phyloP scores from a whole-genome alignment of 768 basidiomycete species.

The Trametes cubensis region DNA sequence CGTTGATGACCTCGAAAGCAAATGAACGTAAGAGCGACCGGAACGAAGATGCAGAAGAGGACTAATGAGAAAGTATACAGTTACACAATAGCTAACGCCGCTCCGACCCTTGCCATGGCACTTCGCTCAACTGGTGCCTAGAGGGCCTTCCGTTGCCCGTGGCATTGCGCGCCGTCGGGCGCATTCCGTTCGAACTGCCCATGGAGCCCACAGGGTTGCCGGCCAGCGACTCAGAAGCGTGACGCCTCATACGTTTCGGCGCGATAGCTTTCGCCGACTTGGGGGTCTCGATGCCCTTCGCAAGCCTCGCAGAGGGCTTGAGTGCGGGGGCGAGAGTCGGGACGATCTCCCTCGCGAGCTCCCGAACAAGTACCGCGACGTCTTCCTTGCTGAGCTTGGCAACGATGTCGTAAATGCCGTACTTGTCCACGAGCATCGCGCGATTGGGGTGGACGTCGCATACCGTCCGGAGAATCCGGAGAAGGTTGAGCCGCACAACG shows the following conservation, averaged over 20 bases:
- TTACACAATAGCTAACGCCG: conserved; percentile 18
- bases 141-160: conserved; percentile 43
- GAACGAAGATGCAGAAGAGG: not conserved
- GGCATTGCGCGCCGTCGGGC: conserved; percentile 34
- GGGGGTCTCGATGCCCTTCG: conserved; percentile 41
- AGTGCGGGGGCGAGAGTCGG: conserved; percentile 75
- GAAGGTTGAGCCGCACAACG: conserved; percentile 86
- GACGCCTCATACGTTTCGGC: conserved; percentile 64
- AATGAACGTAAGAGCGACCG: conserved; percentile 16
- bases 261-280: conserved; percentile 50
- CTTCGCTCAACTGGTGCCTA: conserved; percentile 63
- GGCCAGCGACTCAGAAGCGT: conserved; percentile 69
- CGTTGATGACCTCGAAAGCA: conserved; percentile 22
- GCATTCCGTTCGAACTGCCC: conserved; percentile 21
- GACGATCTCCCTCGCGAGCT: conserved; percentile 84
- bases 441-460: conserved; percentile 91
- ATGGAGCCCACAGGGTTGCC: conserved; percentile 28
- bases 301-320: conserved; percentile 48
- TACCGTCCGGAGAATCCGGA: conserved; percentile 81
- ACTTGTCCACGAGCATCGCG: conserved; percentile 77
- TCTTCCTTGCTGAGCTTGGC: conserved; percentile 81
- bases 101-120: conserved; percentile 53
- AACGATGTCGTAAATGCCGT: conserved; percentile 81
- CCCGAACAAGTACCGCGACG: conserved; percentile 87
- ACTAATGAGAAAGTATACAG: not conserved